Evolutionary conservation across 2,329 filamentous ascomycete species (phyloP), one percentile per base, ranked within the genome.

Genomic region (Domatiomyces catenatus): DNA sequence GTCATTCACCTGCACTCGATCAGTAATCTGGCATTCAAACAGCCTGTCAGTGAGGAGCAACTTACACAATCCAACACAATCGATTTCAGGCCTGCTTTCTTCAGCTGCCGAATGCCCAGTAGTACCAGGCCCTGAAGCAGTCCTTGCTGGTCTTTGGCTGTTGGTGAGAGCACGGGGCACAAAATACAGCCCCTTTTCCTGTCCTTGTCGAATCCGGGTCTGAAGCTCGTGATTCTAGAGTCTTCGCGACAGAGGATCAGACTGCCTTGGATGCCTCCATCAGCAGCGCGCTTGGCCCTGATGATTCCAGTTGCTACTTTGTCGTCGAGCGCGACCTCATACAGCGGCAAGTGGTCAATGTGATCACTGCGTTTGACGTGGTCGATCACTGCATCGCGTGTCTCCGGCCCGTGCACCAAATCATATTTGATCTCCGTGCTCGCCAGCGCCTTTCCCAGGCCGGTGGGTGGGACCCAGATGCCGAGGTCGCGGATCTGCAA

Each of bases 51-150:
- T n/a, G 44, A 39, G 45, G 19, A 18, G 17, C 43, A 50, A 73
- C 82, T 72, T 69, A 92, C 86, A 77, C 85, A 89, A 64, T 87
- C 86, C 52, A 94, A 67, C 46, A 93, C 71, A 48, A 83, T 84
- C 52, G 80, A 80, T 56, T 77, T 76, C 48, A 83, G 81, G 54
- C 84, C 85, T 62, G 89, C 79, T 58, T 77, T 77, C 66, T 89
- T 90, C 64, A 87, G 84, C 67, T 92, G 86, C 51, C 84, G 77
- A 60, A 92, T 80, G 0, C 84, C 86, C 69, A 94, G 79, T 54
- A 93, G 67, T 12, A 86, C 83, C 56, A 94, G 67, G 0, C 86
- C 86, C 67, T 93, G 86, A 52, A 90, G 74, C 26, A 92, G 66
- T 0, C 76, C 81, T 24, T 82, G 79, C 61, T 86, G 84, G 53